phyloP scores from a whole-genome alignment of 306 rosid species.

The Lablab purpureus region DNA sequence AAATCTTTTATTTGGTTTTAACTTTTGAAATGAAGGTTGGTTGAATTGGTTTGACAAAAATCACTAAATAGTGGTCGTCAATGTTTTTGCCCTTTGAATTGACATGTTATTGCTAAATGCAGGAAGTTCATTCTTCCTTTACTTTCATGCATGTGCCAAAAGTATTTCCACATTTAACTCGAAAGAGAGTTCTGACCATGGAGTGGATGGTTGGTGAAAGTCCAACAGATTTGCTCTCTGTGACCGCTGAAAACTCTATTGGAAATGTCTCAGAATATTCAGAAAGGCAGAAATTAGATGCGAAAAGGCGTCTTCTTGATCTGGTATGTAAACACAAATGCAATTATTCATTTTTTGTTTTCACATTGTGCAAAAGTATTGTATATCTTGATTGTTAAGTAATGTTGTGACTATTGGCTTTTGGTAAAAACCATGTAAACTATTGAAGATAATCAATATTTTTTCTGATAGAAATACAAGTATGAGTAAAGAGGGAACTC shows the following conservation, averaged over 20 bases:
- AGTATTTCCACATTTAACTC: conserved; percentile 66
- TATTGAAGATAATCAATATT: conserved; percentile 6
- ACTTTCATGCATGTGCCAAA: conserved; percentile 79
- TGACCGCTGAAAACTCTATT: conserved; percentile 62
- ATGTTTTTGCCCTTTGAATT: conserved; percentile 33
- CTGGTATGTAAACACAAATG: conserved; percentile 62
- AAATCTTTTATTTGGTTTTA: conserved; percentile 18
- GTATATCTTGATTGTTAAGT: conserved; percentile 31
- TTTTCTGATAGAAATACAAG: conserved; percentile 21
- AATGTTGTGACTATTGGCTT: neutral
- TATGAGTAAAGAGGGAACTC: conserved; percentile 15
- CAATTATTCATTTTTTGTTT: conserved; percentile 25
- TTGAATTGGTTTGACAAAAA: conserved; percentile 40
- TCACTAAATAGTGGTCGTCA: neutral
- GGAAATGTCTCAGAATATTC: conserved; percentile 57
- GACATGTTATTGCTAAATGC: conserved; percentile 48
- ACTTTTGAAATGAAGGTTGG: conserved; percentile 30
- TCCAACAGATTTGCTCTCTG: conserved; percentile 77
- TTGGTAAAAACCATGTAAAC: conserved; percentile 9
- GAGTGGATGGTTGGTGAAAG: conserved; percentile 98
- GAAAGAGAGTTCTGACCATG: conserved; percentile 92
- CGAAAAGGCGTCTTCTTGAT: conserved; percentile 90
- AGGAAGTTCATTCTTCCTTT: conserved; percentile 90
- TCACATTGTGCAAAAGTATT: conserved; percentile 16
- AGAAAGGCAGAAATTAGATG: conserved; percentile 74